A percentile compares a stretch with the other conserved stretches of the same genome.
These are phyloP conservation scores for Globisporangium cylindrosporum DNA, from an alignment of 352 stramenopile genomes.

Conservation along the genomic window DNA sequence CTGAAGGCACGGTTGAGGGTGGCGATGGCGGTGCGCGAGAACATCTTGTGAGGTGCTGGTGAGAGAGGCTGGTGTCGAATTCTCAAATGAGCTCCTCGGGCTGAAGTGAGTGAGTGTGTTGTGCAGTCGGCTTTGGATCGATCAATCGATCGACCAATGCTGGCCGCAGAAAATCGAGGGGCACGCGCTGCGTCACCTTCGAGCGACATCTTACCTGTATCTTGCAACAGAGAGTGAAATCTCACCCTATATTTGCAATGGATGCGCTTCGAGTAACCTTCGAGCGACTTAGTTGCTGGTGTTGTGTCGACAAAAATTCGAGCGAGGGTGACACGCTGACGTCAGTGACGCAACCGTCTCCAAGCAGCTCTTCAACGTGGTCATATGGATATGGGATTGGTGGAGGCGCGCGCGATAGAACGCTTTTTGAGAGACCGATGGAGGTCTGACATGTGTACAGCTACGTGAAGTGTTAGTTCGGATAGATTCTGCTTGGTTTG, in stretches of 20 bases:
- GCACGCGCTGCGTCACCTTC: constrained; percentile 8
- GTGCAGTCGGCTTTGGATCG: neutral
- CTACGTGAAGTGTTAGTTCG: no score
- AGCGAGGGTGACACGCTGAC: neutral
- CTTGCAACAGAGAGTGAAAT: neutral
- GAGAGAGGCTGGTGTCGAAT: constrained; percentile 13
- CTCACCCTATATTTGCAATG: neutral
- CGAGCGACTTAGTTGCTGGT: constrained; percentile 2
- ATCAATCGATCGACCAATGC: constrained; percentile 7
- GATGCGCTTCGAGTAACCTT: neutral
- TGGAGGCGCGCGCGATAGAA: neutral
- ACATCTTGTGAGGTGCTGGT: constrained; percentile 17
- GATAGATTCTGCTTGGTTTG: no score
- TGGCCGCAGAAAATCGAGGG: constrained; percentile 14
- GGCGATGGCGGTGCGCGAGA: constrained; percentile 21
- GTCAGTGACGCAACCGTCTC: constrained; percentile 4
- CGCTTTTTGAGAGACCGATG: neutral
- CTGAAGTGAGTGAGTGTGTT: neutral
- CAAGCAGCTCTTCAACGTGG: constrained; percentile 1
- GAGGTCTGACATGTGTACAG: neutral
- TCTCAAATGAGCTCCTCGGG: constrained; percentile 16
- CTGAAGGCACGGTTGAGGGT: constrained; percentile 47
- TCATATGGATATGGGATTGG: neutral
- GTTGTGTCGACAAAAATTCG: constrained; percentile 15
- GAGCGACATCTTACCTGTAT: neutral